phyloP scores from a whole-genome alignment of 2,329 filamentous ascomycete genomes.

The Scedosporium boydii region DNA sequence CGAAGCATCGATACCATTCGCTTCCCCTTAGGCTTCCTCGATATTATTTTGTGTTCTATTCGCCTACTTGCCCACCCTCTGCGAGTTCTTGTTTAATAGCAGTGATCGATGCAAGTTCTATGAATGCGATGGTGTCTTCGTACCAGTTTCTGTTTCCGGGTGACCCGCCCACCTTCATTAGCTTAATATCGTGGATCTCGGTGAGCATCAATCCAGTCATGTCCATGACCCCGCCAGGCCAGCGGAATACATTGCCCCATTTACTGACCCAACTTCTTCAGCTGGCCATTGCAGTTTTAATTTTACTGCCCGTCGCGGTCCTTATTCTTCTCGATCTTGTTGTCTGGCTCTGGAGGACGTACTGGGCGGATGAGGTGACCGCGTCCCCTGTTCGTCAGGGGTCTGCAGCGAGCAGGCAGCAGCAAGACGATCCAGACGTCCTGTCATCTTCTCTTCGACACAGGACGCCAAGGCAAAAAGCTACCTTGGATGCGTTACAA shows the following conservation, averaged over 20 bases:
- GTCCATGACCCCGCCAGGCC: neutral
- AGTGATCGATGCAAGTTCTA: no score
- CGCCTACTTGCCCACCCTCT: no score
- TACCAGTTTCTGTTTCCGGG: neutral
- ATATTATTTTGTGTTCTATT: no score
- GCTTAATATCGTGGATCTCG: constrained; percentile 27
- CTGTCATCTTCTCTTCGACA: neutral
- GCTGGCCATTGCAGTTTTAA: constrained; percentile 25
- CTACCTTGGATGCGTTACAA: no score
- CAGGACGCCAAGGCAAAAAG: neutral
- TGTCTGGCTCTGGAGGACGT: constrained; percentile 43
- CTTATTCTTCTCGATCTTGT: constrained; percentile 40
- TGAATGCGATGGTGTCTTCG: neutral
- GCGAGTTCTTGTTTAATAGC: no score
- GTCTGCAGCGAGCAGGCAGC: neutral
- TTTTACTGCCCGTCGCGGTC: constrained; percentile 35
- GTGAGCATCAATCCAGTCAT: constrained; percentile 17
- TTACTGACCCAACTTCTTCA: constrained; percentile 26
- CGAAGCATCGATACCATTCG: no score
- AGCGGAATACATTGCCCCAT: neutral
- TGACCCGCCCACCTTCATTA: constrained; percentile 22
- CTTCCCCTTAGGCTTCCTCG: no score
- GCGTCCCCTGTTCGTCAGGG: constrained; percentile 10
- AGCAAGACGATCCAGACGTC: neutral
- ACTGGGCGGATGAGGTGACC: constrained; percentile 10